Conservation (phyloP, 306 rosid species). For the Cicer pinnatifidum region DNA sequence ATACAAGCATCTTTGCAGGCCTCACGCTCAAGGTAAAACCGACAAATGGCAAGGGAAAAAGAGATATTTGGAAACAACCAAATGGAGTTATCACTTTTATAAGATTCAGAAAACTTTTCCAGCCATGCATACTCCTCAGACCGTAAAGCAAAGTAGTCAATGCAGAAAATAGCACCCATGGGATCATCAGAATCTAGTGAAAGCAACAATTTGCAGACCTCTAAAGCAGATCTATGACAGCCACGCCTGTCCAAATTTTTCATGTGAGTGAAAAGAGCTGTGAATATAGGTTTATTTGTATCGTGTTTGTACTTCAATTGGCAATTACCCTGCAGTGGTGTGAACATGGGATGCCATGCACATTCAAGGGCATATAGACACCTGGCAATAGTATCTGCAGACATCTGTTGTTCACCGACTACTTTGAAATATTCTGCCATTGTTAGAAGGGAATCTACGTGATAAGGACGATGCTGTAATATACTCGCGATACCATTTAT, state of each 20-base stretch:
- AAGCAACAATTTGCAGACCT: slow-evolving; percentile 90
- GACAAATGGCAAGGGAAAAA: slow-evolving; percentile 82
- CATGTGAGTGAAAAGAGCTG: slow-evolving; percentile 83
- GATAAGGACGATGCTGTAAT: slow-evolving; percentile 75
- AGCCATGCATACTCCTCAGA: slow-evolving; percentile 95
- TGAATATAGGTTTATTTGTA: slow-evolving; percentile 72
- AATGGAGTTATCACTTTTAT: slow-evolving; percentile 76
- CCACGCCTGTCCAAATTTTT: slow-evolving; percentile 92
- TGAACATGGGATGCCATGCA: slow-evolving; percentile 94
- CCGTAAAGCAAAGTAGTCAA: slow-evolving; percentile 85
- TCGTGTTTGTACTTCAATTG: slow-evolving; percentile 81
- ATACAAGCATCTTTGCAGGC: slow-evolving; percentile 48
- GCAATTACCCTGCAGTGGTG: slow-evolving; percentile 83
- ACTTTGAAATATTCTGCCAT: slow-evolving; percentile 93
- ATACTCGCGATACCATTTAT: slow-evolving; percentile 71
- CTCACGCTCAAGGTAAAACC: slow-evolving; percentile 73
- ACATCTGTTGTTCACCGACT: slow-evolving; percentile 88
- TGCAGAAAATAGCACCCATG: slow-evolving; percentile 86
- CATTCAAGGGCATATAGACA: slow-evolving; percentile 90
- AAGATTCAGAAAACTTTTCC: slow-evolving; percentile 80
- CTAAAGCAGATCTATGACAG: slow-evolving; percentile 95
- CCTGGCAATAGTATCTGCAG: slow-evolving; percentile 80
- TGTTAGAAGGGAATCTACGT: slow-evolving; percentile 79
- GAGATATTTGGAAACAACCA: slow-evolving; percentile 96
- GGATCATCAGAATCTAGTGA: slow-evolving; percentile 93